Conservation (phyloP, 176 grass and related monocot species). For the Musa acuminata region DNA sequence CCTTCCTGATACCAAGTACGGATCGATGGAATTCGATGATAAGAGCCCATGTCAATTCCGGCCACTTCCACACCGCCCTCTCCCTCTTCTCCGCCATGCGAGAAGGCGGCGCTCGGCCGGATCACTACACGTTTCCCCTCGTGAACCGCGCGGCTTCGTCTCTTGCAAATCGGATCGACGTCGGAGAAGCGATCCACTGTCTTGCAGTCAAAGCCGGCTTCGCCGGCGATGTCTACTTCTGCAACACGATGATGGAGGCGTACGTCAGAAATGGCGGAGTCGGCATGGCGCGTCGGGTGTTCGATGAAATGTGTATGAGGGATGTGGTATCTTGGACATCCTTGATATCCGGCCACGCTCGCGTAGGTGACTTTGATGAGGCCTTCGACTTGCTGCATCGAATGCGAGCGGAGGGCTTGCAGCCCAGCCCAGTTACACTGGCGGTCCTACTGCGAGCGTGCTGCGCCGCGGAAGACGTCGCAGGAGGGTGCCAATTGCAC, state of each 20-base stretch:
- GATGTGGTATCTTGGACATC: conserved; percentile 49
- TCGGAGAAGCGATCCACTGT: conserved; percentile 19
- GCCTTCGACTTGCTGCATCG: neutral
- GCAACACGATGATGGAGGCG: conserved; percentile 10
- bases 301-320: conserved; percentile 38
- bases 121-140: conserved; percentile 36
- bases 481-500: neutral
- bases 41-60: conserved; percentile 19
- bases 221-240: conserved; percentile 9
- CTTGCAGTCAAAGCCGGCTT: conserved; percentile 1
- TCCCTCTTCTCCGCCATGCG: conserved; percentile 20
- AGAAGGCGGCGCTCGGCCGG: conserved; percentile 11
- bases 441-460: conserved; percentile 8
- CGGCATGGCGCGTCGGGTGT: conserved; percentile 20
- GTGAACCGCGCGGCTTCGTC: conserved; percentile 29
- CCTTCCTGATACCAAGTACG: neutral
- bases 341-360: neutral
- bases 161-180: neutral
- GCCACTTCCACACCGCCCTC: conserved; percentile 10
- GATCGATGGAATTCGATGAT: neutral
- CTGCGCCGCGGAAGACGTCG: neutral
- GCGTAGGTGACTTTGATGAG: neutral
- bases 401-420: neutral
- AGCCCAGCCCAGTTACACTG: neutral
- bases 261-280: neutral